A percentile compares a stretch with the other conserved stretches of the same genome.
These are phyloP conservation scores for Lactarius hengduanensis DNA, from an alignment of 768 basidiomycete genomes.

Conservation along the genomic window DNA sequence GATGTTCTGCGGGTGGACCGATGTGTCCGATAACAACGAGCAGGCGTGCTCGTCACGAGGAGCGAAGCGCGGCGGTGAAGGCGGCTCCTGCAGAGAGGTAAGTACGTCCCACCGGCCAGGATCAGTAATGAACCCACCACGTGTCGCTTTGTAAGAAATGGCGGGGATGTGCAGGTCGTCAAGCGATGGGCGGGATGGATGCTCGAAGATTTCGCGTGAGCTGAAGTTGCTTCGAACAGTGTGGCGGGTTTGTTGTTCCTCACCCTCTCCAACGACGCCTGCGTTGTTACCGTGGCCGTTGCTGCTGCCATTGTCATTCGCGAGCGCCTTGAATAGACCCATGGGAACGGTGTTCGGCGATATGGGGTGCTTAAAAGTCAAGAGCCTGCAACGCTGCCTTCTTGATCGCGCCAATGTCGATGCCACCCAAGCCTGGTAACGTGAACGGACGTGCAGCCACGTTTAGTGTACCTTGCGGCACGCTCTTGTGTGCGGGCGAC, in stretches of 20 bases:
- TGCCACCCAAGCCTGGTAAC: slow-evolving; percentile 57
- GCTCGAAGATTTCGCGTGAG: too few relatives aligned
- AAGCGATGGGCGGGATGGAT: slow-evolving; percentile 32
- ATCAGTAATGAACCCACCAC: too few relatives aligned
- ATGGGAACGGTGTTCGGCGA: slow-evolving; percentile 78
- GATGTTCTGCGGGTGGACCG: too few relatives aligned
- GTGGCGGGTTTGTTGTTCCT: slow-evolving; percentile 67
- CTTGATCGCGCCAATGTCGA: slow-evolving; percentile 29
- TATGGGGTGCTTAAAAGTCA: slow-evolving; percentile 71
- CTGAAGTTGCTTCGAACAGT: slow-evolving; percentile 73
- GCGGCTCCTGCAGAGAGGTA: too few relatives aligned
- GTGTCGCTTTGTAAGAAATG: too few relatives aligned
- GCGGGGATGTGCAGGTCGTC: too few relatives aligned
- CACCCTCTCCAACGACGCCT: slow-evolving; percentile 33
- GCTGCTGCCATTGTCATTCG: slow-evolving; percentile 33
- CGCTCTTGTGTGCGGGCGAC: slow-evolving; percentile 51
- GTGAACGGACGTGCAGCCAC: slow-evolving; percentile 60
- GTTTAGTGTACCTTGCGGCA: slow-evolving; percentile 40
- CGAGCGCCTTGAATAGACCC: slow-evolving; percentile 80
- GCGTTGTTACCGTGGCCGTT: slow-evolving; percentile 29
- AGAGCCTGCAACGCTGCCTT: slow-evolving; percentile 35
- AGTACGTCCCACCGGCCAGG: too few relatives aligned
- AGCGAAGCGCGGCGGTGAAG: too few relatives aligned
- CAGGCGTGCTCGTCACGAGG: too few relatives aligned
- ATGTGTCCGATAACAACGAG: too few relatives aligned